Evolutionary conservation across 169 alveolate species (phyloP), one percentile per base, ranked within the genome.

Genomic region (Pseudocohnilembus persalinus): DNA sequence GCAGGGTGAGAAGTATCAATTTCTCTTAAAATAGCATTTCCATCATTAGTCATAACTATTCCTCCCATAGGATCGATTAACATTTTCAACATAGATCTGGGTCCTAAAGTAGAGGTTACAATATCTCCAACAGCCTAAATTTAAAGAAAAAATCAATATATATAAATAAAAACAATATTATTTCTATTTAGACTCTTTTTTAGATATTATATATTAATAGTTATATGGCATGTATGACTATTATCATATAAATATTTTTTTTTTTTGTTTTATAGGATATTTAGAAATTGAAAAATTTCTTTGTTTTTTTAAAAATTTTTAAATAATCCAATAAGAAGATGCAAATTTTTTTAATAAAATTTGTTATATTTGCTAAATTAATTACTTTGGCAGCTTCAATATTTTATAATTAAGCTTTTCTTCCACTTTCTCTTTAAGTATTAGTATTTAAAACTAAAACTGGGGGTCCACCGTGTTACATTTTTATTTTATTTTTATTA

Each of bases 51-150:
- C 84, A 98, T 93, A 11, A 98, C 99, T 76, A 99, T 99, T n/a
- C 99, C 99, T 49, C 99, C 99, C 97, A 99, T 95, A 31, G 99
- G 99, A 89, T 99, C 99, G 29, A 99, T 94, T 81, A 99, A 97
- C 99, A 98, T 99, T 95, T 99, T 99, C 31, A 99, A 93, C 99
- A 99, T 99, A 26, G 99, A 98, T 76, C 98, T 95, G 29, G 99
- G 99, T 0, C 99, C 99, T 64, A 99, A 96, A 29, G 99, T 99
- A 30, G 99, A 98, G 81, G 99, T 89, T 34, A 99, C 98, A 76
- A 99, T 98, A 81, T 98, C 99, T 72, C 99, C 96, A 27, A 99
- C 98, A 29, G 99, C 96, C 91, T 88, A 16, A 25, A 77, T 1
- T 27, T 31, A 77, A 29, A 33, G n/a, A 0, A 0, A 26, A n/a